These are phyloP conservation scores for Talaromyces atroroseus DNA, from an alignment of 2,329 filamentous ascomycete species.

Conservation along the genomic window DNA sequence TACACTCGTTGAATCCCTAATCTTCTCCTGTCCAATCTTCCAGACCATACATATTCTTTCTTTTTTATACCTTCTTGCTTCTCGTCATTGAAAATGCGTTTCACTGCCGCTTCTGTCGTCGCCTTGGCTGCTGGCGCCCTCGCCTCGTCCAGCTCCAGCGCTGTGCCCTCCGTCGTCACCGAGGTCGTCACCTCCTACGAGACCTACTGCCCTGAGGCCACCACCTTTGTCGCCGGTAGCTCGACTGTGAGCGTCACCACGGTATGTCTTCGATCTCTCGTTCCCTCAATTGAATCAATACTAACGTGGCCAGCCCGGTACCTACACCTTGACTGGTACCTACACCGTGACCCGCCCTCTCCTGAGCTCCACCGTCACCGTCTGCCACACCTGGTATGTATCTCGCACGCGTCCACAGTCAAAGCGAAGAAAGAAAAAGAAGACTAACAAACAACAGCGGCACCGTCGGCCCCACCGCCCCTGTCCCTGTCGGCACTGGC, in stretches of 20 bases:
- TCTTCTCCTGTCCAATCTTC: not conserved
- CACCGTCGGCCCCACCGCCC: slow-evolving; percentile 7
- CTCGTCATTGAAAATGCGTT: slow-evolving; percentile 39
- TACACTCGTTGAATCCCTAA: slow-evolving; percentile 11
- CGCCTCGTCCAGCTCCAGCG: slow-evolving; percentile 15
- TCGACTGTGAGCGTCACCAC: slow-evolving; percentile 65
- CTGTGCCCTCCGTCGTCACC: slow-evolving; percentile 3
- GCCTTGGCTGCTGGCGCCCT: slow-evolving; percentile 37
- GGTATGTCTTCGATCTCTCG: slow-evolving; percentile 36
- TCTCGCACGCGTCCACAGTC: not conserved
- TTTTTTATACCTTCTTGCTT: not conserved
- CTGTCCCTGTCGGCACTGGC: slow-evolving; percentile 8
- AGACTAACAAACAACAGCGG: not conserved
- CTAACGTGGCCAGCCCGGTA: slow-evolving; percentile 49
- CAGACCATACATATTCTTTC: not conserved
- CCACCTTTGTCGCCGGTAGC: slow-evolving; percentile 57
- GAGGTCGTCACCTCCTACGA: slow-evolving; percentile 61
- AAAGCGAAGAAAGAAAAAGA: not conserved
- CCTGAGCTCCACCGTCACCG: slow-evolving; percentile 48
- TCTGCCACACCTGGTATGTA: slow-evolving; percentile 39
- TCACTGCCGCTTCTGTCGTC: slow-evolving; percentile 39
- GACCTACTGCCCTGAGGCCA: slow-evolving; percentile 68
- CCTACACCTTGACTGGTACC: slow-evolving; percentile 67
- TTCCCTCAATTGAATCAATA: not conserved
- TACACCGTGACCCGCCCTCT: slow-evolving; percentile 58